Evolutionary conservation across 352 stramenopile species (phyloP).

Genomic region (Globisporangium acanthophoron): DNA sequence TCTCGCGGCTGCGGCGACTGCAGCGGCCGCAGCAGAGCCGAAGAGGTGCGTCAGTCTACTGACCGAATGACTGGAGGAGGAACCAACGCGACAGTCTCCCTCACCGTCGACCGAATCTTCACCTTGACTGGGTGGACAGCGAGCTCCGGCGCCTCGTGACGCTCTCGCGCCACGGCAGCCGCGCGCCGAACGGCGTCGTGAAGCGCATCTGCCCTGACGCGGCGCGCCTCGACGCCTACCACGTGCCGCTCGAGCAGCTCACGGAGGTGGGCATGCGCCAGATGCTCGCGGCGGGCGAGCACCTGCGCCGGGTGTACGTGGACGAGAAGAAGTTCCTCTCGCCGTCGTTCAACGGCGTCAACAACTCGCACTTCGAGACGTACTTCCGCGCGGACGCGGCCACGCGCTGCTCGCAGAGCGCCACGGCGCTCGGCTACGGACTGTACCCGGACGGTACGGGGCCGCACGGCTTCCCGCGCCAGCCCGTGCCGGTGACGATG

Average conservation of each 20-base stretch:
- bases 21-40: background rate
- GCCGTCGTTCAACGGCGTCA: constrained; percentile 59
- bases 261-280: constrained; percentile 70
- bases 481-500: constrained; percentile 75
- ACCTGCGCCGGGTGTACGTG: constrained; percentile 70
- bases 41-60: constrained; percentile 3
- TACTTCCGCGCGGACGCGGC: constrained; percentile 72
- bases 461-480: constrained; percentile 41
- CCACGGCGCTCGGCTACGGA: constrained; percentile 55
- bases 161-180: constrained; percentile 64
- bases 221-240: constrained; percentile 46
- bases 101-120: too few species aligned
- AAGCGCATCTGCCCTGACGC: constrained; percentile 61
- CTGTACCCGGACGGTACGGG: constrained; percentile 67
- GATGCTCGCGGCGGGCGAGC: constrained; percentile 47
- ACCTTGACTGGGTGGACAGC: too few species aligned
- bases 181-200: constrained; percentile 54
- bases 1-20: background rate
- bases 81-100: constrained; percentile 65
- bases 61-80: constrained; percentile 2
- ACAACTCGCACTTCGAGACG: constrained; percentile 52
- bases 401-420: constrained; percentile 63
- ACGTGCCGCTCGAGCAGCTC: constrained; percentile 64
- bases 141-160: constrained; percentile 64
- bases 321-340: constrained; percentile 55